Evolutionary conservation across 345 rosid species (phyloP), one percentile per base, ranked within the genome.

Genomic region (Cardamine occulta): DNA sequence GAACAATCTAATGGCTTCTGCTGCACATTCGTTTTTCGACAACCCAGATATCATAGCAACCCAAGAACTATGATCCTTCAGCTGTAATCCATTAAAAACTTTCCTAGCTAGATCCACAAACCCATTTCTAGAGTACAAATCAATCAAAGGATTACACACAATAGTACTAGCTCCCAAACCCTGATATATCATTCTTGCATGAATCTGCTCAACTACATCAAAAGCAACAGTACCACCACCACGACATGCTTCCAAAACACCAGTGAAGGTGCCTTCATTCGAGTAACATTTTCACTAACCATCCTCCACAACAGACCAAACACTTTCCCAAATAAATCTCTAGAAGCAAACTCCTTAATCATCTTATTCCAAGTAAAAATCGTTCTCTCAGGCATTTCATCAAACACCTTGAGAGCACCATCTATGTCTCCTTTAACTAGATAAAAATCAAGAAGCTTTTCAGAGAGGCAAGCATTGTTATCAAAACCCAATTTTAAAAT

Each of bases 11-110:
- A 88, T 65, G 32, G 93, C 96, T 40, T 89, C 86, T 61, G 6
- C 81, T 81, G 80, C 97, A 52, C 35, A 60, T 51, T 88, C 96
- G 68, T 86, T 91, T 54, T 83, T 87, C 40, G 96, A 87, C 23
- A 86, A 80, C 34, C 97, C 89, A 5, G 96, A 87, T 52, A 93
- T 87, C 89, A 91, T 86, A 1, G 96, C 90, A 57, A 93, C 85
- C 97, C 92, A 93, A 52, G 97, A 91, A 77, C 84, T 84, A 62
- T 83, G 85, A 80, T 91, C 96, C 77, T 86, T 93, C 10, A 64
- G 29, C 65, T 28, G 48, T 68, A 93, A 48, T 14, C 75, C 82
- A 74, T 83, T 83, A 68, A 93, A 93, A 78, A 91, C 81, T 82
- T 76, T 86, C 74, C 42, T 83, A 28, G 93, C 88, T 23, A 76